phyloP scores from a whole-genome alignment of 345 rosid species.

The Citrus mangshanensis region DNA sequence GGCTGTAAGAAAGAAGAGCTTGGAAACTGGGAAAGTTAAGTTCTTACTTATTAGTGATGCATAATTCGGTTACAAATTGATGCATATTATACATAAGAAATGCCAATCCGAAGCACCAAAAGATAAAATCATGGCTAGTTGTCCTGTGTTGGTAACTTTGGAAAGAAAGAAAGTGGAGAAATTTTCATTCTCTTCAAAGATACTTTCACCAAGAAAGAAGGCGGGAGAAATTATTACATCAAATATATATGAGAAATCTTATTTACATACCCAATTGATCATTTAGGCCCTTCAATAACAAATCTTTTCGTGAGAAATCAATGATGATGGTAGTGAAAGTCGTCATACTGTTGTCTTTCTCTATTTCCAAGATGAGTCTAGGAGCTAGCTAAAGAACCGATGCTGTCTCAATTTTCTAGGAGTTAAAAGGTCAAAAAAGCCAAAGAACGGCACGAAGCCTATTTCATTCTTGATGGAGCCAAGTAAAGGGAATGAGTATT shows the following conservation, averaged over 20 bases:
- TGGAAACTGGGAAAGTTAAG: too few relatives aligned
- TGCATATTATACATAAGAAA: too few relatives aligned
- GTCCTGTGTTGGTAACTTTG: neutral
- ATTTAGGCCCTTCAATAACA: slow-evolving; percentile 9
- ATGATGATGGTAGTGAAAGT: slow-evolving; percentile 44
- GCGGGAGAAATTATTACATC: too few relatives aligned
- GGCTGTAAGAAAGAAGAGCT: too few relatives aligned
- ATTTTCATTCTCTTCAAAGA: slow-evolving; percentile 1
- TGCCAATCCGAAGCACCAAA: too few relatives aligned
- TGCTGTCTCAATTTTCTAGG: slow-evolving; percentile 15
- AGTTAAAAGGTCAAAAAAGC: slow-evolving; percentile 28
- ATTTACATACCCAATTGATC: slow-evolving; percentile 2
- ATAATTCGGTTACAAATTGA: too few relatives aligned
- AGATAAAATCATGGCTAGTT: neutral
- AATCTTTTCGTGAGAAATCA: slow-evolving; percentile 45
- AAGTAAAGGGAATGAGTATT: slow-evolving; percentile 10
- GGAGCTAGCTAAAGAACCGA: slow-evolving; percentile 13
- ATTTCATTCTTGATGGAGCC: slow-evolving; percentile 39
- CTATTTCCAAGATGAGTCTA: slow-evolving; percentile 43
- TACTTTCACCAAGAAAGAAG: neutral
- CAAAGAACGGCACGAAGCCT: slow-evolving; percentile 21
- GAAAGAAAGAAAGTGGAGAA: neutral
- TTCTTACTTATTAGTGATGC: too few relatives aligned
- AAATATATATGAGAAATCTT: neutral
- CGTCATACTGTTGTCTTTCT: slow-evolving; percentile 45